Evolutionary conservation across 345 rosid genomes (phyloP).

Genomic region (Gossypium arboreum): DNA sequence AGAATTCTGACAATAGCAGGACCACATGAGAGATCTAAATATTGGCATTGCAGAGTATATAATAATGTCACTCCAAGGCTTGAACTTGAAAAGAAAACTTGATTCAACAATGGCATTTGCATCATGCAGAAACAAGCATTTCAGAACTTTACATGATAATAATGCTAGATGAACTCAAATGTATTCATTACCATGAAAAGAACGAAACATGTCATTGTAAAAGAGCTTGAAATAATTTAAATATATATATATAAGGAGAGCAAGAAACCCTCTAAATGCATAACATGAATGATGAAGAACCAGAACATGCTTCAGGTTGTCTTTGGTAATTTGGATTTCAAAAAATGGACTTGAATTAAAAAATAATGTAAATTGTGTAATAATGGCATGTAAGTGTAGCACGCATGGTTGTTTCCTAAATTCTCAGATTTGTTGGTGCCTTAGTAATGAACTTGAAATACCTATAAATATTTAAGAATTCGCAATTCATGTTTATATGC

Average conservation of each 20-base stretch:
- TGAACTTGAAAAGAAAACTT: background rate
- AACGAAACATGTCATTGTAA: background rate
- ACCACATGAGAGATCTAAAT: constrained; percentile 1
- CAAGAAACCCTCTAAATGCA: background rate
- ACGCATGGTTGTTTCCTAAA: background rate
- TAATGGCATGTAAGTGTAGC: background rate
- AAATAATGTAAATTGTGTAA: background rate
- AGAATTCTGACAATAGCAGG: constrained; percentile 70
- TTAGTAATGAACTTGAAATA: background rate
- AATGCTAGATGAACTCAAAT: background rate
- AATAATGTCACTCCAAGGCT: background rate
- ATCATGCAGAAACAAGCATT: background rate
- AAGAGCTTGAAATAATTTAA: background rate
- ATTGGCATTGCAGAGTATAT: background rate
- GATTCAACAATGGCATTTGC: background rate
- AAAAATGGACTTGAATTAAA: background rate
- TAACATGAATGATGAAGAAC: background rate
- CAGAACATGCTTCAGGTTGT: background rate
- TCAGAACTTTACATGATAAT: background rate
- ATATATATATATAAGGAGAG: no score
- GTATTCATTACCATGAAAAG: background rate
- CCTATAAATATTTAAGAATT: background rate
- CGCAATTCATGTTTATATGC: background rate
- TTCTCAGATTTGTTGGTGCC: background rate
- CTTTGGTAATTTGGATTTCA: background rate